Evolutionary conservation across 805 yeast genomes (phyloP).

Genomic region (Teunomyces aglyptinius): DNA sequence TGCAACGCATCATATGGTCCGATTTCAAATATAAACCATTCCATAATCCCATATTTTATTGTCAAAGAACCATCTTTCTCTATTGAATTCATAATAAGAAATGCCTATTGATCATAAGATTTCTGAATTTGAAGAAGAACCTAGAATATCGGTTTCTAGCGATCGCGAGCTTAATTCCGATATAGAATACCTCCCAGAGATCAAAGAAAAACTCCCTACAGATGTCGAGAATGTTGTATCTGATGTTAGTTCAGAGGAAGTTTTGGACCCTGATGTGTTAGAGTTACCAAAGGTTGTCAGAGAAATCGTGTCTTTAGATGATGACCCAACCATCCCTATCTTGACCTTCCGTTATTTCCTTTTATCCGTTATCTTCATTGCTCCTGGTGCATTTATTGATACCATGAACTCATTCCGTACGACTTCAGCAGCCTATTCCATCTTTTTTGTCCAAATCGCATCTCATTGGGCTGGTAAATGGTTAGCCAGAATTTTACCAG

Average conservation of each 20-base stretch:
- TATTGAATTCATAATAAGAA: not conserved
- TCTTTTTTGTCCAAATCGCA: slow-evolving; percentile 51
- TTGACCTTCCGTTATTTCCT: slow-evolving; percentile 36
- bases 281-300: slow-evolving; percentile 32
- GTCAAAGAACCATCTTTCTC: not conserved
- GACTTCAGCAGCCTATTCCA: slow-evolving; percentile 51
- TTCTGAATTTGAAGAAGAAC: not conserved
- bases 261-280: slow-evolving; percentile 18
- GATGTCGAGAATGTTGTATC: slow-evolving; percentile 9
- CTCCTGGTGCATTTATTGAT: slow-evolving; percentile 43
- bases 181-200: slow-evolving; percentile 7
- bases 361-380: slow-evolving; percentile 31
- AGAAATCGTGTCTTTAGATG: slow-evolving; percentile 37
- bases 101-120: not conserved
- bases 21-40: not conserved
- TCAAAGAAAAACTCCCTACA: slow-evolving; percentile 6
- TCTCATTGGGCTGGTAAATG: slow-evolving; percentile 48
- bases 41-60: not conserved
- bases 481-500: slow-evolving; percentile 43
- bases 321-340: slow-evolving; percentile 38
- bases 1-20: not conserved
- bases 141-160: not conserved
- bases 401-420: slow-evolving; percentile 43
- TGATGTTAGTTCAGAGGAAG: slow-evolving; percentile 1
- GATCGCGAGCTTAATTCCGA: not conserved